Percentiles rank a stretch among this genome's conserved stretches.
Conservation (phyloP, 768 basidiomycete genomes). For the Collybia nuda region DNA sequence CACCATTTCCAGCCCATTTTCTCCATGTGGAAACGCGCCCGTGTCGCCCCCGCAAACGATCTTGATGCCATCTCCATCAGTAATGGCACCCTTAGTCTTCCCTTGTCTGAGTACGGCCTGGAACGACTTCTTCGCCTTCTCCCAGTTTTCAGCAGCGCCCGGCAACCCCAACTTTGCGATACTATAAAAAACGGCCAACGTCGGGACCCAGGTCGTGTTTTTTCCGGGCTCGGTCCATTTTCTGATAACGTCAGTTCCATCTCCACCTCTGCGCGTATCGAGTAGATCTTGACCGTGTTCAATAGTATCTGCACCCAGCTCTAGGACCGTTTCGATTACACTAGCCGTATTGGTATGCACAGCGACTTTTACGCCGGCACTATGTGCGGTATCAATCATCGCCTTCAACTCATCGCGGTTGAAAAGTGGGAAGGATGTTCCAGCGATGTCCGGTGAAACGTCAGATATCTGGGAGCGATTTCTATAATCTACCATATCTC, state of each 20-base stretch:
- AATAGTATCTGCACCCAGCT: constrained; percentile 48
- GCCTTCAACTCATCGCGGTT: constrained; percentile 40
- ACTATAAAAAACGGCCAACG: constrained; percentile 50
- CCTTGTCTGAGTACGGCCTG: constrained; percentile 38
- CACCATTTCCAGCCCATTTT: constrained; percentile 59
- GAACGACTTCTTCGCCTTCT: constrained; percentile 38
- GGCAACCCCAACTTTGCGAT: constrained; percentile 12
- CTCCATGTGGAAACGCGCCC: constrained; percentile 60
- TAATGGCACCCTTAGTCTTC: constrained; percentile 28
- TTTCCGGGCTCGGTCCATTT: constrained; percentile 22
- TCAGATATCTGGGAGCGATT: constrained; percentile 43
- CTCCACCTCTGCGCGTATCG: constrained; percentile 10
- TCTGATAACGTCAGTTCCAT: constrained; percentile 17
- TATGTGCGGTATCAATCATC: constrained; percentile 53
- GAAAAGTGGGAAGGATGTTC: constrained; percentile 43
- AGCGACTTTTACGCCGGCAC: constrained; percentile 16
- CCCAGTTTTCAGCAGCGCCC: constrained; percentile 31
- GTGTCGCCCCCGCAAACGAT: constrained; percentile 69
- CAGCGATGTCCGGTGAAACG: constrained; percentile 35
- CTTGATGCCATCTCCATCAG: constrained; percentile 8
- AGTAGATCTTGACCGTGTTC: constrained; percentile 51
- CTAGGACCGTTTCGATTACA: constrained; percentile 2
- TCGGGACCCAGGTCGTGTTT: constrained; percentile 54
- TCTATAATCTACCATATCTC: constrained; percentile 44
- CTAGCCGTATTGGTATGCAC: constrained; percentile 1